These are phyloP conservation scores for Vitis cinerea DNA, from an alignment of 164 flowering plant genomes.

Conservation along the genomic window DNA sequence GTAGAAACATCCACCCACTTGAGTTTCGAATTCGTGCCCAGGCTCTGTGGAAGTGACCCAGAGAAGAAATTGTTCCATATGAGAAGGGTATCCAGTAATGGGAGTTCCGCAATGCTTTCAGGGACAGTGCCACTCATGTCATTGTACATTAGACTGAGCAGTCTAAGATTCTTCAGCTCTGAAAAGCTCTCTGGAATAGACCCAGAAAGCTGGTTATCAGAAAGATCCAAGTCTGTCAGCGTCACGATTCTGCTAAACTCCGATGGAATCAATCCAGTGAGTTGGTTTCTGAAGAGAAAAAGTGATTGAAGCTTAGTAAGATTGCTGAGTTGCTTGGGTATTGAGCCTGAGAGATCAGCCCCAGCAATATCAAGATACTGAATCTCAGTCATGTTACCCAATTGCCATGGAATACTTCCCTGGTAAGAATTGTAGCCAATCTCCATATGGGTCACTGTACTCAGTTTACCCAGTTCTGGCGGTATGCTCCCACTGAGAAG, in stretches of 20 bases:
- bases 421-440: constrained; percentile 83
- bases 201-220: constrained; percentile 78
- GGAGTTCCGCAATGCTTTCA: constrained; percentile 70
- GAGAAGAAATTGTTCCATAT: constrained; percentile 86
- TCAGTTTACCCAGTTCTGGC: constrained; percentile 59
- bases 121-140: constrained; percentile 72
- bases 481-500: constrained; percentile 62
- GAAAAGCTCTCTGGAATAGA: constrained; percentile 74
- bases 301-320: constrained; percentile 72
- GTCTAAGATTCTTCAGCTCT: constrained; percentile 60
- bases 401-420: constrained; percentile 73
- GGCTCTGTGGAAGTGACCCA: constrained; percentile 66
- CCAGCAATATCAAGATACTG: constrained; percentile 88
- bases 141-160: constrained; percentile 84
- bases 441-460: constrained; percentile 78
- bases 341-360: constrained; percentile 75
- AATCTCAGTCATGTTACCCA: constrained; percentile 79
- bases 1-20: constrained; percentile 86
- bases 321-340: constrained; percentile 63
- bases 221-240: constrained; percentile 76
- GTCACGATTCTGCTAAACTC: constrained; percentile 47
- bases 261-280: constrained; percentile 60
- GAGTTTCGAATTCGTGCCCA: constrained; percentile 74
- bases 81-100: constrained; percentile 67
- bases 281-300: constrained; percentile 74